Evolutionary conservation across 148 eudicot species (phyloP).

Genomic region (Rhododendron ovatum): DNA sequence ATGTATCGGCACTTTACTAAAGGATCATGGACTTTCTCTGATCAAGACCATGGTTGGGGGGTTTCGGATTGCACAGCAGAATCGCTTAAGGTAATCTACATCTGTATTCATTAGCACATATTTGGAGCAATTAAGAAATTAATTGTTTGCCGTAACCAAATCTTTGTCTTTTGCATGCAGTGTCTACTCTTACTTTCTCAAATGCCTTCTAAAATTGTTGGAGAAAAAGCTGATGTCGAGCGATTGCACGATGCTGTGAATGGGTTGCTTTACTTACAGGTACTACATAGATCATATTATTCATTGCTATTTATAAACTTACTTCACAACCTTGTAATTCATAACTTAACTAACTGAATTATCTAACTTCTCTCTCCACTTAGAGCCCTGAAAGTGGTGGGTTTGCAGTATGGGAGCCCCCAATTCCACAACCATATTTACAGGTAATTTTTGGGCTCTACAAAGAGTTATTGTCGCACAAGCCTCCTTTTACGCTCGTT

Average conservation of each 20-base stretch:
- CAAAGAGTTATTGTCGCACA: neutral
- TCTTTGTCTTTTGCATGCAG: constrained; percentile 9
- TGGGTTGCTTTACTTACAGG: constrained; percentile 33
- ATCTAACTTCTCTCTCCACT: neutral
- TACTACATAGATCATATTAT: neutral
- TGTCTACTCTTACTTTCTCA: constrained; percentile 36
- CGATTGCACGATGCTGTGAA: constrained; percentile 36
- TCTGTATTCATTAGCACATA: neutral
- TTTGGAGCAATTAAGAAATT: neutral
- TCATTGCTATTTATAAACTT: neutral
- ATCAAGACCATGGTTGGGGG: constrained; percentile 46
- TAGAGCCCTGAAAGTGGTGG: constrained; percentile 41
- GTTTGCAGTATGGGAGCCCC: constrained; percentile 43
- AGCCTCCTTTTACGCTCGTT: neutral
- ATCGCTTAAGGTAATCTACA: constrained; percentile 27
- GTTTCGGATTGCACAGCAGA: constrained; percentile 44
- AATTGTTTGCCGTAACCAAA: neutral
- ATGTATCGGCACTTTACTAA: constrained; percentile 44
- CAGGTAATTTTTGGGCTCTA: constrained; percentile 21
- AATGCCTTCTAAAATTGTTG: constrained; percentile 35
- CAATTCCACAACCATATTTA: constrained; percentile 30
- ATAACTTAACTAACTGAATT: no score
- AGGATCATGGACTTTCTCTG: constrained; percentile 51
- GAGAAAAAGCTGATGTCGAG: constrained; percentile 28
- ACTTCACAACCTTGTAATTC: neutral